Percentiles rank a stretch among this genome's conserved stretches.
These are phyloP conservation scores for Wickerhamomyces hampshirensis DNA, from an alignment of 805 yeast species.

Conservation along the genomic window DNA sequence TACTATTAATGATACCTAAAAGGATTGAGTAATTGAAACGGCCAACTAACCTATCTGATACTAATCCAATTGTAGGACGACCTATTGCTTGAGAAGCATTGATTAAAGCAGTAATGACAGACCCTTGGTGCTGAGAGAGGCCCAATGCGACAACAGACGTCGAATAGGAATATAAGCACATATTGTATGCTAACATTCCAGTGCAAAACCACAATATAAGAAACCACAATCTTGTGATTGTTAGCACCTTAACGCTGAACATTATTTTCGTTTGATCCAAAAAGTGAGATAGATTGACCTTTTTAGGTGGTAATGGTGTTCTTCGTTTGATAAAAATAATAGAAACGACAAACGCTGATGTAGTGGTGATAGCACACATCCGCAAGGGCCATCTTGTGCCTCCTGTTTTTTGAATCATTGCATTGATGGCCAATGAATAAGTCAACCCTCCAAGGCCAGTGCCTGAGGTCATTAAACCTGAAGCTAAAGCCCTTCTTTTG, in stretches of 20 bases:
- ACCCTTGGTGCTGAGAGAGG: constrained; percentile 36
- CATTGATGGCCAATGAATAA: constrained; percentile 38
- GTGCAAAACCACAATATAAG: constrained; percentile 34
- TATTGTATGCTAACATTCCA: constrained; percentile 36
- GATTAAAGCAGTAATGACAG: constrained; percentile 40
- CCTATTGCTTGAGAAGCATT: constrained; percentile 47
- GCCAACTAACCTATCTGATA: constrained; percentile 40
- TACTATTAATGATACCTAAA: constrained; percentile 29
- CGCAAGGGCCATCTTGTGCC: constrained; percentile 45
- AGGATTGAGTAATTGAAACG: constrained; percentile 39
- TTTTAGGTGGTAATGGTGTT: constrained; percentile 20
- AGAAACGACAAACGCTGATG: constrained; percentile 34
- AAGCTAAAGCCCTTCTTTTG: constrained; percentile 52
- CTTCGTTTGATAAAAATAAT: constrained; percentile 31
- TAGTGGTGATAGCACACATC: constrained; percentile 38
- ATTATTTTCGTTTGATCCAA: constrained; percentile 26
- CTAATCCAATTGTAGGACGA: constrained; percentile 42
- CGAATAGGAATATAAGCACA: constrained; percentile 41
- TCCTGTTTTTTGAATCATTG: constrained; percentile 37
- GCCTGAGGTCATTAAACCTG: constrained; percentile 44
- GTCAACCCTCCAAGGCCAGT: constrained; percentile 51
- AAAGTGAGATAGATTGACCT: constrained; percentile 7
- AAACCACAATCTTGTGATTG: constrained; percentile 26
- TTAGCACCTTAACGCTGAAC: constrained; percentile 29
- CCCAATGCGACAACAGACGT: constrained; percentile 48